A percentile compares a stretch with the other conserved stretches of the same genome.
phyloP scores from a whole-genome alignment of 1,284 basidiomycete species.

The Ganoderma lucidum region DNA sequence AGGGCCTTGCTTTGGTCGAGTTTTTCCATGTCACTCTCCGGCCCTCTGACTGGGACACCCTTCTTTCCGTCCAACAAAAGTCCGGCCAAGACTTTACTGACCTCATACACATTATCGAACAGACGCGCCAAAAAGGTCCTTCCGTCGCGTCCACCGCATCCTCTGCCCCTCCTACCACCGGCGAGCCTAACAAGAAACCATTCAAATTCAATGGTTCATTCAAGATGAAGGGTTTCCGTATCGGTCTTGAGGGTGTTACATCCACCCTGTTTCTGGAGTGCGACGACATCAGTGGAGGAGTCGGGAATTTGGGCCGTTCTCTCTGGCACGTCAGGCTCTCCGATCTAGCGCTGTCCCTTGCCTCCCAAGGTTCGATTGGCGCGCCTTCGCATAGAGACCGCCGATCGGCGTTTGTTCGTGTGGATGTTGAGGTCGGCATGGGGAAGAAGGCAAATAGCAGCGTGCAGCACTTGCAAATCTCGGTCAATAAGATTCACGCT shows the following conservation, averaged over 20 bases:
- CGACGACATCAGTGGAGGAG: conserved; percentile 69
- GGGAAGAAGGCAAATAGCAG: conserved; percentile 38
- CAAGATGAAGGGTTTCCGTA: conserved; percentile 79
- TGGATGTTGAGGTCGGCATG: conserved; percentile 69
- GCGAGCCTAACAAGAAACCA: conserved; percentile 15
- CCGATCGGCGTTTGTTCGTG: conserved; percentile 83
- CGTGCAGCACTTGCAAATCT: conserved; percentile 58
- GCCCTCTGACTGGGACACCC: conserved; percentile 81
- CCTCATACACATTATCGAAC: conserved; percentile 67
- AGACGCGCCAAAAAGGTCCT: conserved; percentile 57
- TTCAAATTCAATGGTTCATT: conserved; percentile 57
- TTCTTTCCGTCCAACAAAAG: conserved; percentile 83
- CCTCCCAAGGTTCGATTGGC: conserved; percentile 55
- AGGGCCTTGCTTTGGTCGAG: conserved; percentile 68
- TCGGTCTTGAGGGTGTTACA: conserved; percentile 76
- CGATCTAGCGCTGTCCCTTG: conserved; percentile 77
- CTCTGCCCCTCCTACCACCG: conserved; percentile 19
- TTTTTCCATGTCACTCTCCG: conserved; percentile 77
- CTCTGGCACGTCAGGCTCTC: conserved; percentile 73
- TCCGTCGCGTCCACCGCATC: conserved; percentile 22
- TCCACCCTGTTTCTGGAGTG: conserved; percentile 81
- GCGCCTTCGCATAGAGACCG: conserved; percentile 62
- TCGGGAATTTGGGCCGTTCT: conserved; percentile 50
- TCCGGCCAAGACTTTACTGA: conserved; percentile 89
- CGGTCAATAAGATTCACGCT: conserved; percentile 82